These are phyloP conservation scores for Bidens hawaiensis DNA, from an alignment of 140 eudicot species.

Conservation along the genomic window DNA sequence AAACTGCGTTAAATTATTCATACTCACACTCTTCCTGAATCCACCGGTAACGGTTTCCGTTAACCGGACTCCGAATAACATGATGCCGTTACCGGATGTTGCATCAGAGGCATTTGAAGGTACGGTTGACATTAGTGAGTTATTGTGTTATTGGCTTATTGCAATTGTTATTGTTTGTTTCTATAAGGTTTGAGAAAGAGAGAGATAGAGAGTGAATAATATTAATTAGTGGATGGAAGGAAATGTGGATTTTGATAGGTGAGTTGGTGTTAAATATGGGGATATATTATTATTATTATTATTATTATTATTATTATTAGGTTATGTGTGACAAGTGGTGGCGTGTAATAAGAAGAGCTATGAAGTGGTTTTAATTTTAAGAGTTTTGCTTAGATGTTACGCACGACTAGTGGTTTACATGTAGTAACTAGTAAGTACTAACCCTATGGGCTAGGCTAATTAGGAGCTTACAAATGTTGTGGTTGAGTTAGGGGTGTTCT, in stretches of 20 bases:
- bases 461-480: too few relatives aligned
- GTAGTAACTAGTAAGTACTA: too few relatives aligned
- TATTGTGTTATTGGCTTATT: too few relatives aligned
- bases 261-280: conserved; percentile 16
- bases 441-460: too few relatives aligned
- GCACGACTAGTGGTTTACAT: neutral
- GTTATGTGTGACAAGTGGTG: too few relatives aligned
- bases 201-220: neutral
- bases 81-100: conserved; percentile 49
- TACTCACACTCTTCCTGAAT: conserved; percentile 58
- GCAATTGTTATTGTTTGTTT: conserved; percentile 18
- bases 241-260: conserved; percentile 29
- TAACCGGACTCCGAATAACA: conserved; percentile 68
- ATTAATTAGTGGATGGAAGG: conserved; percentile 16
- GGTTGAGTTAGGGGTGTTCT: too few relatives aligned
- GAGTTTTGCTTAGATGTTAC: neutral
- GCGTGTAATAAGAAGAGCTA: too few relatives aligned
- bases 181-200: conserved; percentile 7
- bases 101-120: too few relatives aligned
- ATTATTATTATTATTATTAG: too few relatives aligned
- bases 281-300: too few relatives aligned
- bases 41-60: conserved; percentile 34
- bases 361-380: too few relatives aligned
- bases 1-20: conserved; percentile 63
- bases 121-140: too few relatives aligned